A percentile compares a stretch with the other conserved stretches of the same genome.
These are phyloP conservation scores for Neurospora sp. DNA, from an alignment of 495 filamentous ascomycete species.

Conservation along the genomic window DNA sequence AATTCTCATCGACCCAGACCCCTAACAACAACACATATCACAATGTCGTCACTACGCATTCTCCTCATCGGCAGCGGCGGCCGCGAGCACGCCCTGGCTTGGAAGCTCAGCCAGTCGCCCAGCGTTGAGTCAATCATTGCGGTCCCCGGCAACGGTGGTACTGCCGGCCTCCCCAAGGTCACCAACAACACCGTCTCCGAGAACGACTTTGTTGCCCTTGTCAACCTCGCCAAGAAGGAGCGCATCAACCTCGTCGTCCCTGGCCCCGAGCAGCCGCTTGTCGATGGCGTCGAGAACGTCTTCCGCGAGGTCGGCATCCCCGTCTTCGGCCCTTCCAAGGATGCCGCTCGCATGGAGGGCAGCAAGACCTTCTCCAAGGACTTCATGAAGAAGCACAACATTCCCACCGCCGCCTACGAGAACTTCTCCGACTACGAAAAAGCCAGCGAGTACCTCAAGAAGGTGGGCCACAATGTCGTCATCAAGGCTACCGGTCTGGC, in stretches of 20 bases:
- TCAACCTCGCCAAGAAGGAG: conserved; percentile 61
- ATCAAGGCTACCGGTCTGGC: conserved; percentile 85
- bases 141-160: conserved; percentile 85
- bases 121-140: conserved; percentile 54
- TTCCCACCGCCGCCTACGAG: conserved; percentile 82
- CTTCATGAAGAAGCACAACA: conserved; percentile 86
- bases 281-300: conserved; percentile 76
- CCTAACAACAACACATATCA: neutral
- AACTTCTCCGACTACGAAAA: conserved; percentile 78
- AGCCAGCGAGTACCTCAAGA: conserved; percentile 67
- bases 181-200: conserved; percentile 57
- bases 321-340: conserved; percentile 79
- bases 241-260: conserved; percentile 77
- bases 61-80: conserved; percentile 90
- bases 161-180: conserved; percentile 59
- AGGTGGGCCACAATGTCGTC: conserved; percentile 64
- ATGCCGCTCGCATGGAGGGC: conserved; percentile 85
- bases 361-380: conserved; percentile 97
- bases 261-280: conserved; percentile 89
- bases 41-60: conserved; percentile 40
- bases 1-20: conserved; percentile 1
- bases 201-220: conserved; percentile 68
- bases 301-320: conserved; percentile 71
- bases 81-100: conserved; percentile 87
- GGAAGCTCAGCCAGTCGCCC: conserved; percentile 81